Evolutionary conservation across 768 basidiomycete genomes (phyloP).

Genomic region (Pleurotus eryngii): DNA sequence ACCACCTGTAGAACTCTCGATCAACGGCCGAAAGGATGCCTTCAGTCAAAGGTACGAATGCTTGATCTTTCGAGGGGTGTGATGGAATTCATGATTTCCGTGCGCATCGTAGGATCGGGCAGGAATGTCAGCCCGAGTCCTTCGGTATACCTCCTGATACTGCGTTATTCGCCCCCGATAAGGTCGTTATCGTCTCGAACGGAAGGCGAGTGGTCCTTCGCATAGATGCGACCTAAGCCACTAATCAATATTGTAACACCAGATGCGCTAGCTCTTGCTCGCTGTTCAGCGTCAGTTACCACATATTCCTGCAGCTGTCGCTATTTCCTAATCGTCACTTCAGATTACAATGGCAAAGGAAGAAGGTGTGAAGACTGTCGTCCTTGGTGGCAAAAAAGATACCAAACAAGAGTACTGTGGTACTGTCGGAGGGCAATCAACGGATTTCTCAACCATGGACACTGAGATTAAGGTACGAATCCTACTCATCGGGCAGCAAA

Average conservation of each 20-base stretch:
- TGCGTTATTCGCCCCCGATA: slow-evolving; percentile 45
- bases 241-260: background rate
- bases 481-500: background rate
- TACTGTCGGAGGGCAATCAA: slow-evolving; percentile 59
- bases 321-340: background rate
- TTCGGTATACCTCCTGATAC: slow-evolving; percentile 34
- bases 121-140: slow-evolving; percentile 41
- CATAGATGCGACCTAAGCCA: background rate
- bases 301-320: background rate
- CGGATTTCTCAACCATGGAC: slow-evolving; percentile 53
- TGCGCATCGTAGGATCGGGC: slow-evolving; percentile 32
- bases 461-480: slow-evolving; percentile 45
- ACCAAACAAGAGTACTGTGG: slow-evolving; percentile 57
- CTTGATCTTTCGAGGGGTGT: background rate
- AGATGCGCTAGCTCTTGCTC: slow-evolving; percentile 49
- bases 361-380: slow-evolving; percentile 8
- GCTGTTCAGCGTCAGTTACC: slow-evolving; percentile 37
- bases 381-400: slow-evolving; percentile 22
- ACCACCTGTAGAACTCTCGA: slow-evolving; percentile 26
- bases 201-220: slow-evolving; percentile 21
- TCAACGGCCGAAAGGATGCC: slow-evolving; percentile 33
- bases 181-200: slow-evolving; percentile 53
- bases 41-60: slow-evolving; percentile 21
- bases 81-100: background rate
- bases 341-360: slow-evolving; percentile 56